phyloP scores from a whole-genome alignment of 805 yeast genomes.

The Yarrowia osloensis region DNA sequence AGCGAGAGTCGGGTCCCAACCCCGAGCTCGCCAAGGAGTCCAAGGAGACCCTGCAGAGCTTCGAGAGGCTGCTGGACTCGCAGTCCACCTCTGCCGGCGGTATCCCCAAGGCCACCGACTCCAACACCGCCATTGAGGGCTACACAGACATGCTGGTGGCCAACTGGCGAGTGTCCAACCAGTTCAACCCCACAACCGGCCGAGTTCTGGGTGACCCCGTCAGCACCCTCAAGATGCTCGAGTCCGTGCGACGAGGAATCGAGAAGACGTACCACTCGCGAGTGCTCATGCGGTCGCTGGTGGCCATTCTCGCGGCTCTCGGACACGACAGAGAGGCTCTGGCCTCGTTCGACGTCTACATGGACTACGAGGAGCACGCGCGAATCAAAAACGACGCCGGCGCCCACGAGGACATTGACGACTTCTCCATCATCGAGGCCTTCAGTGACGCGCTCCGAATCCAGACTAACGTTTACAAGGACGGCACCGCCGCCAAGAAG shows the following conservation, averaged over 20 bases:
- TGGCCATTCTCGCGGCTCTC: conserved; percentile 38
- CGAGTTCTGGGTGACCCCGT: conserved; percentile 30
- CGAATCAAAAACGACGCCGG: conserved; percentile 37
- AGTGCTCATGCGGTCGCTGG: conserved; percentile 40
- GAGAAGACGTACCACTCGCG: conserved; percentile 43
- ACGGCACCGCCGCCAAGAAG: conserved; percentile 32
- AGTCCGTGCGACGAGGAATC: conserved; percentile 34
- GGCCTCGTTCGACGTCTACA: conserved; percentile 42
- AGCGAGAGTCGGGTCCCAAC: conserved; percentile 22
- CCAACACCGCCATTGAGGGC: conserved; percentile 35
- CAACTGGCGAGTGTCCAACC: conserved; percentile 35
- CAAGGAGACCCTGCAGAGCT: conserved; percentile 30
- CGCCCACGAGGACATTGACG: conserved; percentile 36
- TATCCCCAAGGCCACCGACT: conserved; percentile 36
- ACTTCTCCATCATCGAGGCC: conserved; percentile 34
- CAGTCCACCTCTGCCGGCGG: not conserved
- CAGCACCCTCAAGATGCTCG: conserved; percentile 33
- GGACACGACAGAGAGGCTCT: conserved; percentile 41
- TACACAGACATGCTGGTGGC: conserved; percentile 35
- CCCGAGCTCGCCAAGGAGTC: conserved; percentile 31
- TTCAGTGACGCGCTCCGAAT: conserved; percentile 33
- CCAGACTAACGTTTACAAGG: conserved; percentile 33
- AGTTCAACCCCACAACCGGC: conserved; percentile 33
- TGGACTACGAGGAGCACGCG: conserved; percentile 39
- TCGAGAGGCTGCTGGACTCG: conserved; percentile 33